Evolutionary conservation across 352 stramenopile genomes (phyloP).

Genomic region (Globisporangium spiculum): DNA sequence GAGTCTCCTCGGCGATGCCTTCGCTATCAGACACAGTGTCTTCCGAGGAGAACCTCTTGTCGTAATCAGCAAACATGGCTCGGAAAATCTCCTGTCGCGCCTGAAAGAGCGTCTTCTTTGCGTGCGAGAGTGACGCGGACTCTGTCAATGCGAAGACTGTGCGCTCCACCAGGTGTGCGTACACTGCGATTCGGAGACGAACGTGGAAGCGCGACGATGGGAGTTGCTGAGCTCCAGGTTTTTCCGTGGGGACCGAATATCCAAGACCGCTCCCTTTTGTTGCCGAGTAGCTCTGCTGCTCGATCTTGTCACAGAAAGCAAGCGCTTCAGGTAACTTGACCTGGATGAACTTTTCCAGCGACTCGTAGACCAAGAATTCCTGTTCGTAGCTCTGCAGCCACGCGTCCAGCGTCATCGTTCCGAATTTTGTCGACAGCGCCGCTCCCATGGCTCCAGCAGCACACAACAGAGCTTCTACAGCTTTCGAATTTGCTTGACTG

Average conservation of each 20-base stretch:
- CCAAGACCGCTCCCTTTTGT: neutral
- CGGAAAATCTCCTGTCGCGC: constrained; percentile 41
- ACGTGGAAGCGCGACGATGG: constrained; percentile 32
- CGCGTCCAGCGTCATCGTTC: constrained; percentile 28
- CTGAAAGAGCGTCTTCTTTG: constrained; percentile 27
- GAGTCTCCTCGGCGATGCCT: constrained; percentile 9
- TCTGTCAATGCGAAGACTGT: constrained; percentile 32
- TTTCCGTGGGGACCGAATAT: neutral
- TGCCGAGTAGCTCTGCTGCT: constrained; percentile 18
- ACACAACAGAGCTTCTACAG: constrained; percentile 7
- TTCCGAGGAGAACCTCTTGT: constrained; percentile 11
- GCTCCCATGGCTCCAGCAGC: constrained; percentile 6
- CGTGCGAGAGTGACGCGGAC: constrained; percentile 28
- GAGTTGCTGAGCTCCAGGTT: neutral
- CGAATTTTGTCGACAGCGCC: constrained; percentile 11
- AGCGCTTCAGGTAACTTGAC: constrained; percentile 52
- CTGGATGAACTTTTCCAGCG: constrained; percentile 40
- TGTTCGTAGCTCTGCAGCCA: constrained; percentile 49
- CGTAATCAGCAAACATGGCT: constrained; percentile 47
- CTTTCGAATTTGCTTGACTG: neutral
- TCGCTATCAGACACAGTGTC: constrained; percentile 1
- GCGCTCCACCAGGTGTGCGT: constrained; percentile 41
- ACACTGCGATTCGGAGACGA: constrained; percentile 42
- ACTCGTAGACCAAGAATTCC: constrained; percentile 45
- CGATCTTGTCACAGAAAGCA: constrained; percentile 41